Percentiles rank a stretch among this genome's conserved stretches.
phyloP scores from a whole-genome alignment of 495 filamentous ascomycete species.

The Melanomma pulvis-pyrius region DNA sequence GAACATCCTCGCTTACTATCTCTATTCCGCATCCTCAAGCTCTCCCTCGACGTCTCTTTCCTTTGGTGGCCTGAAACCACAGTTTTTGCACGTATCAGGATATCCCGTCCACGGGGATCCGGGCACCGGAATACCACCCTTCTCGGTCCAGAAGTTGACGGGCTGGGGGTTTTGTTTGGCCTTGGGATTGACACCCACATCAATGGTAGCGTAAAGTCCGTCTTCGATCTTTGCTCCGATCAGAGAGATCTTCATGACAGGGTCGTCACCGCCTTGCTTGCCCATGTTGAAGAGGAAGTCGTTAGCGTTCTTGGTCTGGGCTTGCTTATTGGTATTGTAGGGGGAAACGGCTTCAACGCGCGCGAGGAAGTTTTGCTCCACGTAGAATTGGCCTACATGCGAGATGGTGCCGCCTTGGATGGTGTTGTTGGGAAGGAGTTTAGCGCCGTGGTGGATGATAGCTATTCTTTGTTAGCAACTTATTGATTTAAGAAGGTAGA shows the following conservation, averaged over 20 bases:
- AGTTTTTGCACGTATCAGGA: constrained; percentile 31
- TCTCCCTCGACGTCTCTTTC: constrained; percentile 3
- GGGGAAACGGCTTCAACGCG: constrained; percentile 59
- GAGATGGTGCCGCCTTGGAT: constrained; percentile 55
- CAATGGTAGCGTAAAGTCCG: constrained; percentile 61
- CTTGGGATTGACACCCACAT: constrained; percentile 57
- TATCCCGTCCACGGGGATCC: constrained; percentile 32
- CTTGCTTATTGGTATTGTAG: constrained; percentile 62
- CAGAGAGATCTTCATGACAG: constrained; percentile 59
- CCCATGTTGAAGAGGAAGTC: constrained; percentile 56
- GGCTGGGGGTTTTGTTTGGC: constrained; percentile 32
- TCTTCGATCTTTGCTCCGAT: constrained; percentile 55
- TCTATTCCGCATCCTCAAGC: background rate
- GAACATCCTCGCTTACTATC: background rate
- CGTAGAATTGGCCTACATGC: constrained; percentile 68
- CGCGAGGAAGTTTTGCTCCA: constrained; percentile 60
- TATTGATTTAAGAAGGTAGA: background rate
- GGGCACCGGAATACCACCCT: constrained; percentile 23
- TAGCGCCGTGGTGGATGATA: constrained; percentile 44
- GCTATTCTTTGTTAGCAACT: constrained; percentile 9
- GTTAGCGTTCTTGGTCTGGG: constrained; percentile 54
- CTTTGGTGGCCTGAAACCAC: constrained; percentile 25
- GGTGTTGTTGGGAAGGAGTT: constrained; percentile 56
- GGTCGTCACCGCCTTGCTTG: constrained; percentile 57
- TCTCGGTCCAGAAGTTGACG: constrained; percentile 34